phyloP scores from a whole-genome alignment of 352 stramenopile genomes.

The Pythium guiyangense region DNA sequence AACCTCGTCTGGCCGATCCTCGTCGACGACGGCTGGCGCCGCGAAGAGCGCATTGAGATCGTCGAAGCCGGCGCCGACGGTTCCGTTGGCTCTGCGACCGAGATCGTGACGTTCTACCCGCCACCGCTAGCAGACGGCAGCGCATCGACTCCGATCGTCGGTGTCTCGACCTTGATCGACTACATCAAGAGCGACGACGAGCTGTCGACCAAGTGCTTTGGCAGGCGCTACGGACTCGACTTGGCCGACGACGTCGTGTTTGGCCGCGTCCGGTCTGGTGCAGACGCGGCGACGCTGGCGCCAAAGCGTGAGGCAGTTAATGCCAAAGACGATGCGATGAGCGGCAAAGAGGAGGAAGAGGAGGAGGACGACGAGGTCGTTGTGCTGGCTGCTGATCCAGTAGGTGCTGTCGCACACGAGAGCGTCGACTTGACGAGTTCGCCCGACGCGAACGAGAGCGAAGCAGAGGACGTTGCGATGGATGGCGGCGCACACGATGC shows the following conservation, averaged over 20 bases:
- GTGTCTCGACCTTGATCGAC: conserved; percentile 46
- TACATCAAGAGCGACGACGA: conserved; percentile 48
- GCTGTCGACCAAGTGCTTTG: conserved; percentile 67
- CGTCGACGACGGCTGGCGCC: conserved; percentile 64
- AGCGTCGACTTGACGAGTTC: conserved; percentile 4
- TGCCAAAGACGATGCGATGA: neutral
- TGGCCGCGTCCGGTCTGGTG: conserved; percentile 17
- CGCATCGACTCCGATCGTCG: conserved; percentile 28
- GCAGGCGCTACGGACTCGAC: conserved; percentile 47
- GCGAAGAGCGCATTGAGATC: conserved; percentile 43
- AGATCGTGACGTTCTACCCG: conserved; percentile 34
- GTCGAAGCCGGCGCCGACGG: conserved; percentile 38
- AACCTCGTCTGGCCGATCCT: conserved; percentile 77
- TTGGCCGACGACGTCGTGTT: conserved; percentile 34
- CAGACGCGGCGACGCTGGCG: neutral
- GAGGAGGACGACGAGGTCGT: neutral
- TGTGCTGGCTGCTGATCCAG: conserved; percentile 3
- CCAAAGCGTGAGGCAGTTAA: neutral
- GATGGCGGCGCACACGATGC: neutral
- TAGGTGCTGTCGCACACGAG: neutral
- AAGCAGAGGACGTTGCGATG: conserved; percentile 1
- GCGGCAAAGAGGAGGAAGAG: neutral
- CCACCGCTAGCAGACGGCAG: neutral
- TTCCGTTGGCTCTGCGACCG: conserved; percentile 26
- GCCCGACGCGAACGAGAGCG: neutral